Conservation (phyloP, 2,329 filamentous ascomycete species). For the Aspergillus spinulosporus region DNA sequence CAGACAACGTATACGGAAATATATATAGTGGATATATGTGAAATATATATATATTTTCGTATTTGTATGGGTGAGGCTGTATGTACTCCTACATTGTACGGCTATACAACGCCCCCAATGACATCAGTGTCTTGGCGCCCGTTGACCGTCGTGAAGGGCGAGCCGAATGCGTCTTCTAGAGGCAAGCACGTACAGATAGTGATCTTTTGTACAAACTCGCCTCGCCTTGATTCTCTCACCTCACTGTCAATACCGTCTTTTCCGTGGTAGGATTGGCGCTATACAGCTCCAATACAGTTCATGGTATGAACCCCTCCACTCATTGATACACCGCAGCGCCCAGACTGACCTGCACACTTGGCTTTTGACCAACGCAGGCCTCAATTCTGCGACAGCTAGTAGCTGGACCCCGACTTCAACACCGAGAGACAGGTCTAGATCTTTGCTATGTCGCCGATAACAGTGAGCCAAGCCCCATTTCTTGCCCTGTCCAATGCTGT, state of each 20-base stretch:
- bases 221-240: too few relatives aligned
- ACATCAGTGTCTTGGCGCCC: constrained; percentile 7
- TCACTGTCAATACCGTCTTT: too few relatives aligned
- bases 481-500: neutral
- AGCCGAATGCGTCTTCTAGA: neutral
- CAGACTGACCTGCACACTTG: constrained; percentile 22
- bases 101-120: constrained; percentile 1
- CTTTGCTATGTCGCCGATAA: constrained; percentile 92
- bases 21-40: too few relatives aligned
- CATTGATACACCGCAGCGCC: constrained; percentile 6
- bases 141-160: neutral
- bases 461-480: constrained; percentile 39
- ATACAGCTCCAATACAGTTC: neutral
- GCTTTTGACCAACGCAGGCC: constrained; percentile 48
- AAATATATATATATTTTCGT: too few relatives aligned
- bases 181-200: neutral
- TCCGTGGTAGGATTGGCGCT: constrained; percentile 1
- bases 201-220: neutral
- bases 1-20: too few relatives aligned
- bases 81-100: neutral
- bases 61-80: too few relatives aligned
- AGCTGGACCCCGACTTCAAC: constrained; percentile 77
- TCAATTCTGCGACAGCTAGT: constrained; percentile 87
- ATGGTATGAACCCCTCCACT: constrained; percentile 14
- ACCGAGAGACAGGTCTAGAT: constrained; percentile 85